A percentile compares a stretch with the other conserved stretches of the same genome.
Evolutionary conservation across 2,329 filamentous ascomycete species (phyloP).

Genomic region (Nigrograna mackinnonii): DNA sequence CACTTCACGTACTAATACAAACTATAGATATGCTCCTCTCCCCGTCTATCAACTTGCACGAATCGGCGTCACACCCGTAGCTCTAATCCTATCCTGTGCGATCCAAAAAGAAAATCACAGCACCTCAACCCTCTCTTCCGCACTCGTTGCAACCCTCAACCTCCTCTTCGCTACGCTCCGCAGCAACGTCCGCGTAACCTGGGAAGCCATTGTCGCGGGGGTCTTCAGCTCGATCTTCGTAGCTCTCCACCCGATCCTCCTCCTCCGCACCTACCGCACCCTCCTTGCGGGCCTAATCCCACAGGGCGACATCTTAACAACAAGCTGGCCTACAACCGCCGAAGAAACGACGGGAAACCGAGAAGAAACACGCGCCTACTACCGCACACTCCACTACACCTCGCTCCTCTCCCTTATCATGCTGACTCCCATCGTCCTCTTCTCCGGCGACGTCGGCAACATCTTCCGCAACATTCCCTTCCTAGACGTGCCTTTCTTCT

Average conservation of each 20-base stretch:
- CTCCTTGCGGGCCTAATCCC: slow-evolving; percentile 50
- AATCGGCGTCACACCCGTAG: slow-evolving; percentile 54
- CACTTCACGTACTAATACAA: slow-evolving; percentile 2
- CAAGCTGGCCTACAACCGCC: slow-evolving; percentile 37
- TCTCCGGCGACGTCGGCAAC: slow-evolving; percentile 53
- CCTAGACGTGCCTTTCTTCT: slow-evolving; percentile 60
- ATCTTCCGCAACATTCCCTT: slow-evolving; percentile 58
- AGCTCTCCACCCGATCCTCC: slow-evolving; percentile 55
- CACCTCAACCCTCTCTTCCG: slow-evolving; percentile 53
- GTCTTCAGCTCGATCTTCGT: slow-evolving; percentile 57
- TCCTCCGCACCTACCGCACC: slow-evolving; percentile 54
- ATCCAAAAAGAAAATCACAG: slow-evolving; percentile 52
- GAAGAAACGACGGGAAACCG: slow-evolving; percentile 36
- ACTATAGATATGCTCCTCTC: slow-evolving; percentile 52
- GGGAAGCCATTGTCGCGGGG: slow-evolving; percentile 55
- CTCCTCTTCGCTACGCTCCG: slow-evolving; percentile 54
- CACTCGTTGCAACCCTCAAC: slow-evolving; percentile 55
- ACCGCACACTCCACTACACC: slow-evolving; percentile 56
- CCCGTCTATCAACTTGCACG: slow-evolving; percentile 57
- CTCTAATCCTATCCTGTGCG: slow-evolving; percentile 52
- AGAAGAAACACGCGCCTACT: slow-evolving; percentile 56
- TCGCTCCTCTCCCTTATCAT: slow-evolving; percentile 54
- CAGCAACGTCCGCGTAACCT: slow-evolving; percentile 51
- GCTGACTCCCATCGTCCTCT: slow-evolving; percentile 52
- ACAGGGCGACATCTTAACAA: slow-evolving; percentile 47